Evolutionary conservation across 495 filamentous ascomycete species (phyloP), one percentile per base, ranked within the genome.

Genomic region (Glarea lozoyensis): DNA sequence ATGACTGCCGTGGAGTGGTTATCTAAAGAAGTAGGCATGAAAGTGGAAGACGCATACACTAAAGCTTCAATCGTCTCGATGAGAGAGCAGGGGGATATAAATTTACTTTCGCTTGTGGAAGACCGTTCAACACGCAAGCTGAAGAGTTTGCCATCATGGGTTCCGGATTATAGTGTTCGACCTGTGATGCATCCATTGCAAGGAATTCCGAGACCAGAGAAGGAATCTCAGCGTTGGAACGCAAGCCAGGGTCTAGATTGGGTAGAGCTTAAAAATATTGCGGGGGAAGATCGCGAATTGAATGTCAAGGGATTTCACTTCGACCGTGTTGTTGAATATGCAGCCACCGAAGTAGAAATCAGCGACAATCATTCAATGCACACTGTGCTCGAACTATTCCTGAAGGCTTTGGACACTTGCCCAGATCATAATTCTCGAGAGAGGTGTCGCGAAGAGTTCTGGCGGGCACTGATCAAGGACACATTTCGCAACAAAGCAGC

Each of bases 71-170:
- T 45, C 15, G 49, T 37, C 21, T 36, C 52, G 9, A 55, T 55
- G 30, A 19, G 18, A 6, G 52, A 55, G 19, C 39, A 31, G 38
- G 29, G 18, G 16, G 30, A 48, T 40, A 24, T 55, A 10, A 34
- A 34, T 34, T 7, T 34, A 16, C 31, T 34, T 7, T 34, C 31
- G 17, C 31, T 34, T 7, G 31, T 34, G 15, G 52, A 53, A 42
- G 52, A 44, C 18, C 16, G 19, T 19, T 35, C 17, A 17, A 35
- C 7, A n/a, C 25, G 25, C n/a, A n/a, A 7, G 7, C 7, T n/a
- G n/a, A 27, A 37, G n/a, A 22, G 42, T 2, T 40, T 55, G 11
- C 43, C 52, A 9, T 53, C 49, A 15, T 55, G 52, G 52, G 44
- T 55, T 18, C 52, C 52, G 16, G 49, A 55, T 37, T 55, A 39